Evolutionary conservation across 2,329 filamentous ascomycete genomes (phyloP).

Genomic region (Mycosphaerella sp.): DNA sequence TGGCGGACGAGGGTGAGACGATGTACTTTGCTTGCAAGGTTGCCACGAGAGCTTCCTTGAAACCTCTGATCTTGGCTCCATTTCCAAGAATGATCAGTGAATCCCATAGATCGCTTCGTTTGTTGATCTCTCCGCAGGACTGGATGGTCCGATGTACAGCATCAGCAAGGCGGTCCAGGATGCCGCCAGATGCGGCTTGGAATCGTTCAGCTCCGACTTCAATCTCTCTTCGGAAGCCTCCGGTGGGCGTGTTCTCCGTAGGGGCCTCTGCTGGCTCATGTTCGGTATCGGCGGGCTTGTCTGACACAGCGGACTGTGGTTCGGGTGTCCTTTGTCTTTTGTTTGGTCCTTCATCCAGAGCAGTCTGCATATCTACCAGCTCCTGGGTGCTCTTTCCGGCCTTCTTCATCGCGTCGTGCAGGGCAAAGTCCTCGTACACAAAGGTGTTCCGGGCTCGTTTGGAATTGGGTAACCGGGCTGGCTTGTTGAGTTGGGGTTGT

Average conservation of each 20-base stretch:
- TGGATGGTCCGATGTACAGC: slow-evolving; percentile 79
- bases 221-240: slow-evolving; percentile 52
- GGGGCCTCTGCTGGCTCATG: slow-evolving; percentile 20
- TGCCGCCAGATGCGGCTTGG: slow-evolving; percentile 54
- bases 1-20: slow-evolving; percentile 84
- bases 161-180: slow-evolving; percentile 77
- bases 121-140: slow-evolving; percentile 74
- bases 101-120: slow-evolving; percentile 85
- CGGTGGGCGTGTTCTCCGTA: slow-evolving; percentile 21
- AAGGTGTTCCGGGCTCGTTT: slow-evolving; percentile 65
- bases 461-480: slow-evolving; percentile 60
- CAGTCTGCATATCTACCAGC: slow-evolving; percentile 47
- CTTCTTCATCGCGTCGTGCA: slow-evolving; percentile 49
- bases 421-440: slow-evolving; percentile 62
- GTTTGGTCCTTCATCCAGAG: slow-evolving; percentile 43
- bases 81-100: slow-evolving; percentile 87
- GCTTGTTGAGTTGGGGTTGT: slow-evolving; percentile 51
- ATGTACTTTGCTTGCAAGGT: slow-evolving; percentile 77
- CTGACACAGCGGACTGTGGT: slow-evolving; percentile 28
- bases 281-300: slow-evolving; percentile 33
- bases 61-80: slow-evolving; percentile 64
- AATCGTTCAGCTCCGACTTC: slow-evolving; percentile 74
- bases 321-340: slow-evolving; percentile 37
- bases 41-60: slow-evolving; percentile 80
- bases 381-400: slow-evolving; percentile 43